Conservation (phyloP, 257 asterid species). For the Lantana camara region DNA sequence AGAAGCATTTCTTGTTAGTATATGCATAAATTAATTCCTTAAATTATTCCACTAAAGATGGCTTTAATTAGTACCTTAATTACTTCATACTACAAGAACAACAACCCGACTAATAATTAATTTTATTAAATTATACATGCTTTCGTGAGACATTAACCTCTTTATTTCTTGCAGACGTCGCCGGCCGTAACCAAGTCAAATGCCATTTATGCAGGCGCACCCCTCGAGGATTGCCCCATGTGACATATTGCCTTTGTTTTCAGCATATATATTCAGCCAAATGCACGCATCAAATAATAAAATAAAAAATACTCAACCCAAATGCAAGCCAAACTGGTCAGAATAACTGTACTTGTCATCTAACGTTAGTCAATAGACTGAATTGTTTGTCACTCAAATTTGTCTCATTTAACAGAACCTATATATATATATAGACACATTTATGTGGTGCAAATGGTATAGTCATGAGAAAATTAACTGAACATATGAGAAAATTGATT, state of each 20-base stretch:
- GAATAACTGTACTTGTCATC: background rate
- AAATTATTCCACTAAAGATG: background rate
- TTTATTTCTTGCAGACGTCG: constrained; percentile 31
- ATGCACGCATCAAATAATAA: background rate
- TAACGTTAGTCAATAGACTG: background rate
- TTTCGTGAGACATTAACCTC: background rate
- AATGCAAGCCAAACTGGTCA: background rate
- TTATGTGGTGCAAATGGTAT: constrained; percentile 9
- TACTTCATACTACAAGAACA: constrained; percentile 19
- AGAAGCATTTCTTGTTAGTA: background rate
- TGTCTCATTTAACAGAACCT: background rate
- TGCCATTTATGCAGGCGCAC: constrained; percentile 30
- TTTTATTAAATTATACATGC: background rate
- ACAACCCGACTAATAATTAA: background rate
- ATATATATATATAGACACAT: too few relatives aligned
- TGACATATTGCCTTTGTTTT: constrained; percentile 34
- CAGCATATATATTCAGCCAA: background rate
- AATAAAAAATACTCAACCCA: background rate
- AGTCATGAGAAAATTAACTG: background rate
- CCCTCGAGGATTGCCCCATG: constrained; percentile 34
- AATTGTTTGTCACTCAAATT: background rate
- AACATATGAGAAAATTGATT: background rate
- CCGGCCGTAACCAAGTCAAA: constrained; percentile 48
- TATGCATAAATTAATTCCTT: constrained; percentile 1
- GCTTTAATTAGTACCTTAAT: constrained; percentile 4